Evolutionary conservation across 352 stramenopile genomes (phyloP).

Genomic region (Globisporangium ultimum): DNA sequence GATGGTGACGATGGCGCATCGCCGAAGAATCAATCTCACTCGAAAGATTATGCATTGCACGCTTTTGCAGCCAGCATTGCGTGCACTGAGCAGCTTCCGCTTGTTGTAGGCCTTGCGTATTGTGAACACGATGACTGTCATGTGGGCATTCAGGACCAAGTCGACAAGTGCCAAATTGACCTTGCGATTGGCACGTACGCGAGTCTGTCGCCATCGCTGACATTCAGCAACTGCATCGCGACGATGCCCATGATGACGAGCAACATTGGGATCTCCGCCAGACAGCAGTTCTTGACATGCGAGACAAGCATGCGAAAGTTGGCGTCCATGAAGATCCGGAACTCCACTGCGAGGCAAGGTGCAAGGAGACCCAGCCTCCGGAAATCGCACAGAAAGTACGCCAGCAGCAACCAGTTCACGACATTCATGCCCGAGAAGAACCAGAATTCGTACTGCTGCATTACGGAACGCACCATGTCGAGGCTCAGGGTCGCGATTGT

Average conservation of each 20-base stretch:
- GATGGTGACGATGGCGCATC: no score
- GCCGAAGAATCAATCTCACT: conserved; percentile 22
- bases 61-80: conserved; percentile 21
- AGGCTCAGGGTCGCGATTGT: conserved; percentile 11
- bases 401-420: conserved; percentile 20
- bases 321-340: conserved; percentile 17
- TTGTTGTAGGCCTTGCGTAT: conserved; percentile 29
- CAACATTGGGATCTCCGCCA: conserved; percentile 9
- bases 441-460: conserved; percentile 23
- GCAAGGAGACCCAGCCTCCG: conserved; percentile 13
- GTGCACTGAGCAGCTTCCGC: conserved; percentile 21
- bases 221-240: conserved; percentile 24
- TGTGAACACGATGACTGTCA: conserved; percentile 32
- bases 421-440: conserved; percentile 18
- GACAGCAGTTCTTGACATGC: neutral
- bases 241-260: conserved; percentile 17
- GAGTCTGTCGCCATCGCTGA: conserved; percentile 14
- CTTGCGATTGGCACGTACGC: conserved; percentile 9
- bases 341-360: conserved; percentile 19
- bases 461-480: conserved; percentile 12
- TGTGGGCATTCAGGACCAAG: conserved; percentile 28
- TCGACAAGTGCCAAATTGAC: conserved; percentile 26
- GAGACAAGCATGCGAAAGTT: conserved; percentile 15
- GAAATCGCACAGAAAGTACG: conserved; percentile 14
- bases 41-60: conserved; percentile 34